Conservation (phyloP, 352 stramenopile species). For the Pythium insidiosum region DNA sequence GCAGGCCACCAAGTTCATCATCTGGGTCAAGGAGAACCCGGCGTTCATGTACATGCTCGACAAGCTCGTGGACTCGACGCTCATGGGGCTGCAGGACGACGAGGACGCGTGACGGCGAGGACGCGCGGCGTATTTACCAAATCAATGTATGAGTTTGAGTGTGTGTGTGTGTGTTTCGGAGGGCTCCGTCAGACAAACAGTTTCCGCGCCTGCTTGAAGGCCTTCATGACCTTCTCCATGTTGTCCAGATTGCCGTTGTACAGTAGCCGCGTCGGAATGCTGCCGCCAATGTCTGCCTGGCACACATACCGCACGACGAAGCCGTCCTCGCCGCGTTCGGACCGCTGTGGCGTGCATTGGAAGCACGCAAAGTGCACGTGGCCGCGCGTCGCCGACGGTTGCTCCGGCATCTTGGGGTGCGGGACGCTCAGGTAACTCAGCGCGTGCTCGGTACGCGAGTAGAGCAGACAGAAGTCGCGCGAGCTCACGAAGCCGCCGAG, state of each 20-base stretch:
- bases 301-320: conserved; percentile 43
- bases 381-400: conserved; percentile 21
- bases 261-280: conserved; percentile 33
- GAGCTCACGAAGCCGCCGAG: conserved; percentile 41
- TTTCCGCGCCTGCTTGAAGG: conserved; percentile 31
- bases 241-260: conserved; percentile 55
- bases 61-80: conserved; percentile 65
- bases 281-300: conserved; percentile 43
- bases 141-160: conserved; percentile 10
- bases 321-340: conserved; percentile 15
- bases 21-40: conserved; percentile 82
- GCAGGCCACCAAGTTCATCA: conserved; percentile 80
- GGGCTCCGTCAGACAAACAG: conserved; percentile 22
- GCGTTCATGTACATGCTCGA: conserved; percentile 86
- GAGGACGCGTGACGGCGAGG: not conserved
- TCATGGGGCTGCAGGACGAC: conserved; percentile 14
- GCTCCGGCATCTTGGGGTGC: conserved; percentile 28
- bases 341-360: conserved; percentile 22
- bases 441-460: conserved; percentile 13
- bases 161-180: conserved; percentile 2
- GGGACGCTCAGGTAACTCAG: conserved; percentile 36
- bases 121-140: not conserved
- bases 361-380: conserved; percentile 35
- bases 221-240: conserved; percentile 50
- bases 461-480: conserved; percentile 49